Percentiles rank a stretch among this genome's conserved stretches.
Evolutionary conservation across 768 basidiomycete species (phyloP).

Genomic region (Pleurotus salmoneostramineus): DNA sequence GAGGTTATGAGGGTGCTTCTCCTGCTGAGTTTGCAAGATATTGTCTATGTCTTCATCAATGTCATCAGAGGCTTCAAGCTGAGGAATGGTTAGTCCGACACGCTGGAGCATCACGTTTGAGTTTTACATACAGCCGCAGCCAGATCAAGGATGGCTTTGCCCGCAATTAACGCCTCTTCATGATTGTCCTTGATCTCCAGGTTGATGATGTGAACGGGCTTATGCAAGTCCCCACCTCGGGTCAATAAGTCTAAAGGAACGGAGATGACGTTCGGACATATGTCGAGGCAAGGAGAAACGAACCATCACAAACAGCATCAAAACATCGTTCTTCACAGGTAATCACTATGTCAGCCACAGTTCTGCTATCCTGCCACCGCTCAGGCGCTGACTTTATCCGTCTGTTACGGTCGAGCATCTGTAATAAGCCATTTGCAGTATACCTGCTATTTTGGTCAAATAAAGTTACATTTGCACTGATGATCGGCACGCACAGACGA

Average conservation of each 20-base stretch:
- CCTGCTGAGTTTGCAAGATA: slow-evolving; percentile 82
- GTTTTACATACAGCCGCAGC: slow-evolving; percentile 71
- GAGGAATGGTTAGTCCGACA: slow-evolving; percentile 8
- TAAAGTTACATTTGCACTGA: slow-evolving; percentile 2
- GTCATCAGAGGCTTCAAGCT: slow-evolving; percentile 87
- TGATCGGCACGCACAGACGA: slow-evolving; percentile 57
- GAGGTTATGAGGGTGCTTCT: slow-evolving; percentile 87
- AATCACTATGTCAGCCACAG: slow-evolving; percentile 93
- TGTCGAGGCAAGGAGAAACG: slow-evolving; percentile 17
- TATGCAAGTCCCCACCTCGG: slow-evolving; percentile 89
- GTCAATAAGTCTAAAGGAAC: slow-evolving; percentile 67
- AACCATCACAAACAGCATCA: slow-evolving; percentile 97
- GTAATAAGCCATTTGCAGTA: slow-evolving; percentile 86
- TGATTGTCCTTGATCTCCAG: slow-evolving; percentile 99
- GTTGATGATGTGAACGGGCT: slow-evolving; percentile 94
- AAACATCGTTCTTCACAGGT: slow-evolving; percentile 99
- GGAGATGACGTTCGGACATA: background rate
- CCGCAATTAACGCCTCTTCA: slow-evolving; percentile 95
- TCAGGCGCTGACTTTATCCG: slow-evolving; percentile 91
- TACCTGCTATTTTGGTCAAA: slow-evolving; percentile 50
- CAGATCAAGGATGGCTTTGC: slow-evolving; percentile 90
- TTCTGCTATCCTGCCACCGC: slow-evolving; percentile 91
- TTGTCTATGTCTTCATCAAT: slow-evolving; percentile 89
- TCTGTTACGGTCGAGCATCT: slow-evolving; percentile 96
- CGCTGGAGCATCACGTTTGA: slow-evolving; percentile 12